A percentile compares a stretch with the other conserved stretches of the same genome.
These are phyloP conservation scores for Termitomyces sp. DNA, from an alignment of 768 basidiomycete species.

Conservation along the genomic window DNA sequence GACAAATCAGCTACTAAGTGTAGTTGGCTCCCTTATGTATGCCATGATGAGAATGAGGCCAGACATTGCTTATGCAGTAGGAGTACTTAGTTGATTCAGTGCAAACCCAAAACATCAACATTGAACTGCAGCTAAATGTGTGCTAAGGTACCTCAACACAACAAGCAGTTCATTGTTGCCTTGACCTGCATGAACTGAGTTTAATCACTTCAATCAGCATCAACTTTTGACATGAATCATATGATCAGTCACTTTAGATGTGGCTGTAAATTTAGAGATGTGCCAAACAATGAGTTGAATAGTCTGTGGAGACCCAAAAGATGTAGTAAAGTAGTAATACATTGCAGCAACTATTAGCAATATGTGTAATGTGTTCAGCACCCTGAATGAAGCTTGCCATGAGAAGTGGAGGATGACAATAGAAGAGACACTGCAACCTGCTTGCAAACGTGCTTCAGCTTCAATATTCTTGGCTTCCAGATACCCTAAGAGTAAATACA, in stretches of 20 bases:
- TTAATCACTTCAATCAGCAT: too few species aligned
- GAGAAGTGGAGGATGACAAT: not conserved
- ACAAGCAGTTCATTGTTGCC: too few species aligned
- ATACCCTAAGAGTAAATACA: constrained; percentile 7
- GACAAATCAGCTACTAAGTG: too few species aligned
- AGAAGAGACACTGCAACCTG: constrained; percentile 15
- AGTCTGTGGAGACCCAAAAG: constrained; percentile 18
- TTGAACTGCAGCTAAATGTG: too few species aligned
- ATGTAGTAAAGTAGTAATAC: constrained; percentile 22
- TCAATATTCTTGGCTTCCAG: not conserved
- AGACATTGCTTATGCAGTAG: too few species aligned
- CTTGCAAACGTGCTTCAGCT: not conserved
- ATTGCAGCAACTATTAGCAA: constrained; percentile 20
- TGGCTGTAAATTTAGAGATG: not conserved
- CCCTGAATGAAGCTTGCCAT: constrained; percentile 7
- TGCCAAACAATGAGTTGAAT: constrained; percentile 11
- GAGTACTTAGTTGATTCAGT: too few species aligned
- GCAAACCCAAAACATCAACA: too few species aligned
- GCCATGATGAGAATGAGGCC: too few species aligned
- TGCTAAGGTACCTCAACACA: too few species aligned
- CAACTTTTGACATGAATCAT: too few species aligned
- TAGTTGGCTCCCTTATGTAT: too few species aligned
- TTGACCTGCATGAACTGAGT: too few species aligned
- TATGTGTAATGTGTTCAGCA: constrained; percentile 22
- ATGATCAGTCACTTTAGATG: not conserved